These are phyloP conservation scores for Emergomyces africanus DNA, from an alignment of 2,329 filamentous ascomycete species.

Conservation along the genomic window DNA sequence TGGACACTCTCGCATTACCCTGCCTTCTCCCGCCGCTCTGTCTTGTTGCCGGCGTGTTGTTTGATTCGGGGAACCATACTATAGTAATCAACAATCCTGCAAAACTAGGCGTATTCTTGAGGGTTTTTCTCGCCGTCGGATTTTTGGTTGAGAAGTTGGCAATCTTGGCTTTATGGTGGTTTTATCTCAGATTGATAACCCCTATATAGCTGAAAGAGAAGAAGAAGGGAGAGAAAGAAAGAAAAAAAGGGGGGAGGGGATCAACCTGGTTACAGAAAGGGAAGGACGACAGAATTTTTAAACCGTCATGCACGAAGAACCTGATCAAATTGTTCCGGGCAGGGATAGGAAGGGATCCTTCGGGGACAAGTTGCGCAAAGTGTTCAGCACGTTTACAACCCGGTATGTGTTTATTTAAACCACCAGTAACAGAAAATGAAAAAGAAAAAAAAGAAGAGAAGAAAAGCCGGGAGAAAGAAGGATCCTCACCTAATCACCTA, in stretches of 20 bases:
- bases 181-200: background rate
- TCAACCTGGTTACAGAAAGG: background rate
- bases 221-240: too few species aligned
- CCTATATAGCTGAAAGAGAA: background rate
- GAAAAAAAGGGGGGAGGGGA: too few species aligned
- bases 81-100: background rate
- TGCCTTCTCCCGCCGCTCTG: background rate
- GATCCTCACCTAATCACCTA: too few species aligned
- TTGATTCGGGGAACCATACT: background rate
- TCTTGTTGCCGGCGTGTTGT: background rate
- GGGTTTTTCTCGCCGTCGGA: background rate
- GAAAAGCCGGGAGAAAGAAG: background rate
- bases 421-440: too few species aligned
- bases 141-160: background rate
- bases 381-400: slow-evolving; percentile 29
- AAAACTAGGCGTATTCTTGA: background rate
- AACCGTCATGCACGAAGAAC: slow-evolving; percentile 21
- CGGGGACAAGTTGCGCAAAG: slow-evolving; percentile 21
- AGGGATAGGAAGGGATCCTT: slow-evolving; percentile 25
- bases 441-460: background rate
- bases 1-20: background rate
- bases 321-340: slow-evolving; percentile 33
- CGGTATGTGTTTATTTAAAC: slow-evolving; percentile 20
- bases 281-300: background rate
- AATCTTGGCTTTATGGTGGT: background rate